Base-by-base conservation (phyloP, 139 green algal species). In the Micractinium sp. region DNA sequence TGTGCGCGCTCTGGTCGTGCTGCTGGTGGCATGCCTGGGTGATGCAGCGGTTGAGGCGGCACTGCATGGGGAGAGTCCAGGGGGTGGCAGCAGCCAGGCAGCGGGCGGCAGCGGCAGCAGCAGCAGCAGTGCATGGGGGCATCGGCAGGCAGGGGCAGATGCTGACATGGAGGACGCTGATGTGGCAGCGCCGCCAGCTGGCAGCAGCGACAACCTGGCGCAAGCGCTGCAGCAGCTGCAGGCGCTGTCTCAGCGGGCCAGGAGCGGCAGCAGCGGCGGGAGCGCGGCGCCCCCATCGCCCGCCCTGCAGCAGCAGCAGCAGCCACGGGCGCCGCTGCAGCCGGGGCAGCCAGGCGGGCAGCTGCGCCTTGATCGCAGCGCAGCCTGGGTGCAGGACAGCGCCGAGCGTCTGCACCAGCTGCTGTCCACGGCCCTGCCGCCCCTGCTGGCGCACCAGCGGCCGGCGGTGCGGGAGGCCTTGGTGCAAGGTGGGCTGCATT, bases 341-440 rank as follows among this genome's bases (percentile, higher is more conserved):
- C 41, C 60, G 19, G 25, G 15, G 20, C 31, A 85, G 81, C 53
- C 53, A 74, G 56, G 56, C 9, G 71, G 69, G 0, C 76, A 88
- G 2, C 53, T 96, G 79, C 86, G 86, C 0, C 91, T 95, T 35
- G 82, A 92, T 18, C 81, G 92, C 0, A 91, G 76, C 35, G 36
- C 73, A 0, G 89, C 71, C 0, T 97, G 95, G 95, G 41, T 95
- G 19, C 38, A 79, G 0, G 81, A 82, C 27, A 95, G 78, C 7
- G 88, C 85, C 3, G 63, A 19, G 19, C 92, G 90, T 2, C 76
- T 97, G 4, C 47, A 79, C 7, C 85, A 81, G 13, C 85, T 97
- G 82, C 80, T 97, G 33, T 56, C 16, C 13, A 82, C 91, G 0
- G 89, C 85, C 7, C 91, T 97, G 88, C 95, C 95, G 23, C 94